Base-by-base conservation (phyloP, 2,329 filamentous ascomycete genomes). In the Pseudogymnoascus sp. region DNA sequence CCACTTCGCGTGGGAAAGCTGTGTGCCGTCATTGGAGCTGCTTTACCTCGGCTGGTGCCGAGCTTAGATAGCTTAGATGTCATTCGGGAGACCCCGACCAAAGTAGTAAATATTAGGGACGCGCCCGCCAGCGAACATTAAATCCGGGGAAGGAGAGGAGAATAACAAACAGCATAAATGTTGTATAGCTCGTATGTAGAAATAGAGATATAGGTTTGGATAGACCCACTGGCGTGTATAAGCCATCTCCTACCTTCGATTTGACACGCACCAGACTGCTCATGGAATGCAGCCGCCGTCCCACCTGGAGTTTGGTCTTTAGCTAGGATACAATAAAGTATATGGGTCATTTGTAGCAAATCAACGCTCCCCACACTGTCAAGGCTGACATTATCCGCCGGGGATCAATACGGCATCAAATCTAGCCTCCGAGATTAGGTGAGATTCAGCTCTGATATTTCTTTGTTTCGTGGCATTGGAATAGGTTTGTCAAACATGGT, bases 21-120 rank as follows among this genome's bases (percentile, higher is more conserved):
- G 50, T 33, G 50, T 57, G 26, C 50, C 50, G 50, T 57, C 50
- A 57, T 57, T 35, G 28, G 50, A 33, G 50, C 26, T 57, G 35
- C 50, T 57, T 33, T 9, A 57, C 28, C 50, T 57, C 50, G 28
- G 50, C 50, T 33, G 28, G 10, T 19, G 28, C 50, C 50, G 50
- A 57, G 15, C 15, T 53, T 15, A 31, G 47, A n/a, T 9, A 31
- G 21, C 21, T 28, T 9, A n/a, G 47, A 28, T 28, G 50, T 57
- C 50, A 57, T 57, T 57, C 33, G 28, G 28, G 26, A 26, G 26
- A 57, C 50, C 50, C n/a, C 50, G 9, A 35, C n/a, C 26, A 57
- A 53, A 31, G 47, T 53, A 13, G 47, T 33, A 15, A 28, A 33
- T 11, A 3, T 57, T 35, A 13, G 28, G 50, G 15, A 53, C 23